Evolutionary conservation across 1,284 basidiomycete species (phyloP), one percentile per base, ranked within the genome.

Genomic region (Gymnopus androsaceus): DNA sequence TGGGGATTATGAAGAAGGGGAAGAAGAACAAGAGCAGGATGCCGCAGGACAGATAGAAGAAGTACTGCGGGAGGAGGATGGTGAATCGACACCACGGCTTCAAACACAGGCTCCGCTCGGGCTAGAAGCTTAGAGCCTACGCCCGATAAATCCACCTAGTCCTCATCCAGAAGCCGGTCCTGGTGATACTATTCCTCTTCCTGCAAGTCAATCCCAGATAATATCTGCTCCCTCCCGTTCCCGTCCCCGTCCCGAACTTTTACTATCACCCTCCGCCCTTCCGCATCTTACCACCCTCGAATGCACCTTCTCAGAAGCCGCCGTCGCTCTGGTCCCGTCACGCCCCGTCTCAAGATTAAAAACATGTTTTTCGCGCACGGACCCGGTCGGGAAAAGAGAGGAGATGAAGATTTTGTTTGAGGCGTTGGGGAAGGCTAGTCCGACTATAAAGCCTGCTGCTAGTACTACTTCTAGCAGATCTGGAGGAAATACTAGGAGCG

Each of bases 251-350:
- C 21, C 12, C 14, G 7, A 4, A 4, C 46, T 71, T 34, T 51
- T 62, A 23, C 64, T 78, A 42, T 63, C 70, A 54, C 51, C 71
- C 33, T 59, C 62, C 12, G 72, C 76, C 31, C 72, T 85, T 12
- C 78, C 80, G 49, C 71, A 71, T 50, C 69, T 86, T 33, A 72
- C 78, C 7, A 76, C 70, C 23, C 65, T 88, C 38, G 83, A 87
- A 68, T 87, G 85, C 67, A 84, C 84, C 3, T 86, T 85, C 66
- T 72, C 78, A 23, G 84, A 85, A 68, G 85, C 84, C 0, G 84
- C 81, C 3, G 71, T 73, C 45, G 72, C 74, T 8, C 69, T 87
- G 14, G 75, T 81, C n/a, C 83, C 84, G 1, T 72, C 72, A 12
- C 73, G 85, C 2, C 83, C 85, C 3, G 68, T 87, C 41, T 75